Evolutionary conservation across 441 rosid genomes (phyloP).

Genomic region (Dalechampia spathulata): DNA sequence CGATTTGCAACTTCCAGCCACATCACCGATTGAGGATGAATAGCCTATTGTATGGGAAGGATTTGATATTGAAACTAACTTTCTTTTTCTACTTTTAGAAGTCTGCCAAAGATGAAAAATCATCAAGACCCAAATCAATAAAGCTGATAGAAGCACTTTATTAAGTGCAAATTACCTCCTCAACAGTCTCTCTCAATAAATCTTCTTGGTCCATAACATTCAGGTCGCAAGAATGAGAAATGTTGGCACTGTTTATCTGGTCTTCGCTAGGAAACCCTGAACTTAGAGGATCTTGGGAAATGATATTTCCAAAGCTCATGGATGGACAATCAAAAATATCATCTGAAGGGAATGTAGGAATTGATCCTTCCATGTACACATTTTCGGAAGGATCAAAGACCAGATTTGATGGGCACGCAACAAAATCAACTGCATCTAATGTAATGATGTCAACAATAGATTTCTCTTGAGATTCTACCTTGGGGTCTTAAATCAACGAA

Average conservation of each 20-base stretch:
- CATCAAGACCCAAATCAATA: constrained; percentile 8
- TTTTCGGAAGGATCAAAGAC: constrained; percentile 29
- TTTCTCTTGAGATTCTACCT: constrained; percentile 21
- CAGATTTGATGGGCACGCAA: no score
- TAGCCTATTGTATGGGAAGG: constrained; percentile 18
- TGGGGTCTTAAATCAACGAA: constrained; percentile 30
- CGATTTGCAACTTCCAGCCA: constrained; percentile 22
- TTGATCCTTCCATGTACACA: constrained; percentile 20
- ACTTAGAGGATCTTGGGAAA: constrained; percentile 20
- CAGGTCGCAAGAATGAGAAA: constrained; percentile 12
- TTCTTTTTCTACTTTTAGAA: constrained; percentile 21
- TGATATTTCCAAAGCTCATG: constrained; percentile 20
- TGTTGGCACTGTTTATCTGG: constrained; percentile 24
- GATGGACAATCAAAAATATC: constrained; percentile 32
- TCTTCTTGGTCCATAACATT: constrained; percentile 14
- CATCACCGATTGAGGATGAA: constrained; percentile 15
- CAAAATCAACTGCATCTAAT: no score
- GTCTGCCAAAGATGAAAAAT: constrained; percentile 20
- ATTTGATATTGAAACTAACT: constrained; percentile 18
- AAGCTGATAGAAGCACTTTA: background rate
- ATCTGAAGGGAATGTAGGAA: constrained; percentile 26
- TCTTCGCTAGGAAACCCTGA: constrained; percentile 37
- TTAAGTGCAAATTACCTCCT: constrained; percentile 27
- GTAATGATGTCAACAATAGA: no score
- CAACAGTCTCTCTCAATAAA: constrained; percentile 23